A percentile compares a stretch with the other conserved stretches of the same genome.
Conservation (phyloP, 176 grass and related monocot species). For the Microstegium vimineum region DNA sequence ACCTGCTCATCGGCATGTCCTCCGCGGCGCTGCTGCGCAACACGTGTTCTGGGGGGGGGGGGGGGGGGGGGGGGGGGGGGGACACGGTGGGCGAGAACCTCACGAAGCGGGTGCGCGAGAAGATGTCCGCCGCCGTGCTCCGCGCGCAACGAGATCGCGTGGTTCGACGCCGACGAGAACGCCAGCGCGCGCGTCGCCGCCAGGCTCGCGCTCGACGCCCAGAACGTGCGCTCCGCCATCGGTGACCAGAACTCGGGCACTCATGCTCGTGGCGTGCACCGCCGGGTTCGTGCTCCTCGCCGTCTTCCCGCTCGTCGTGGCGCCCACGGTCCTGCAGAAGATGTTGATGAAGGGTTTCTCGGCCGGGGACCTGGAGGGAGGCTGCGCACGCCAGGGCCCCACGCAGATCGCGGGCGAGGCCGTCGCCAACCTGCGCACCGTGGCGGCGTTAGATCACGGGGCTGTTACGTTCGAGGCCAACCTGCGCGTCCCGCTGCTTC, state of each 20-base stretch:
- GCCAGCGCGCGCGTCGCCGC: conserved; percentile 36
- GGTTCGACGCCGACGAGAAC: too few species aligned
- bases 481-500: conserved; percentile 63
- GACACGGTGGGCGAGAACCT: too few species aligned
- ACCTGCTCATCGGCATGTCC: not conserved
- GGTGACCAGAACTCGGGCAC: conserved; percentile 94
- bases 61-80: too few species aligned
- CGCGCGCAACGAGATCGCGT: not conserved
- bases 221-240: conserved; percentile 92
- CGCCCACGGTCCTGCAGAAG: conserved; percentile 83
- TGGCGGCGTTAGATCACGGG: conserved; percentile 78
- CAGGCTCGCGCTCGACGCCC: conserved; percentile 68
- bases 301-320: conserved; percentile 84
- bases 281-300: conserved; percentile 89
- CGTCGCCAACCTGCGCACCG: conserved; percentile 54
- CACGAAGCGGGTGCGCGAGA: too few species aligned
- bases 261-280: conserved; percentile 87
- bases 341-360: conserved; percentile 94
- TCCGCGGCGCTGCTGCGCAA: conserved; percentile 46
- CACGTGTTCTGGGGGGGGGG: too few species aligned
- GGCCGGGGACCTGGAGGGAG: conserved; percentile 80
- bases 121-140: too few species aligned
- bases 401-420: conserved; percentile 87
- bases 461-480: conserved; percentile 71
- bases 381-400: conserved; percentile 72